These are phyloP conservation scores for Rhynchospora tenuis DNA, from an alignment of 176 grass and related monocot genomes.

Conservation along the genomic window DNA sequence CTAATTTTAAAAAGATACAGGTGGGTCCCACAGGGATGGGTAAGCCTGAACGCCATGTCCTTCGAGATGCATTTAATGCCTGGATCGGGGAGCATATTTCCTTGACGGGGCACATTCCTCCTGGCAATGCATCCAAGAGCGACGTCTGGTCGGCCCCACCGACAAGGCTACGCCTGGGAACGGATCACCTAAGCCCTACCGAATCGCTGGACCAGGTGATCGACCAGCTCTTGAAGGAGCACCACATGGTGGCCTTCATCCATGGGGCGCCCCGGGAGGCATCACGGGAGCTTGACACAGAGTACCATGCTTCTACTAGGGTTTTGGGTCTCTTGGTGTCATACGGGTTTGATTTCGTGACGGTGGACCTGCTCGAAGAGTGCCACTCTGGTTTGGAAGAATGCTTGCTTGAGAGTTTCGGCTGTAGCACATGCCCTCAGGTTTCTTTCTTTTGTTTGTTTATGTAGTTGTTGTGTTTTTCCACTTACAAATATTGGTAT, in stretches of 20 bases:
- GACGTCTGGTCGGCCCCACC: conserved; percentile 53
- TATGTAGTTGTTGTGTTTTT: neutral
- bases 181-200: conserved; percentile 52
- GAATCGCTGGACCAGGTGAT: conserved; percentile 55
- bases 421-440: neutral
- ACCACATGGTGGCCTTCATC: conserved; percentile 83
- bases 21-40: conserved; percentile 44
- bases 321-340: conserved; percentile 73
- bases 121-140: conserved; percentile 70
- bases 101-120: conserved; percentile 56
- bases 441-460: conserved; percentile 1
- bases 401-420: neutral
- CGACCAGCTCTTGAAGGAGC: conserved; percentile 64
- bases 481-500: neutral
- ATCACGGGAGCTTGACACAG: conserved; percentile 53
- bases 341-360: conserved; percentile 61
- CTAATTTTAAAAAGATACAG: conserved; percentile 16
- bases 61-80: conserved; percentile 63
- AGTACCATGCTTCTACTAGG: neutral
- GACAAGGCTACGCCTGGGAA: conserved; percentile 38
- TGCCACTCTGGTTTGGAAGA: neutral
- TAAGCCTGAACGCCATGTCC: conserved; percentile 30
- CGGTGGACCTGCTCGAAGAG: conserved; percentile 72
- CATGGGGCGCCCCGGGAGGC: conserved; percentile 64
- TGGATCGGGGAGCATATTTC: conserved; percentile 81